phyloP scores from a whole-genome alignment of 2,329 filamentous ascomycete species.

The Madurella fahalii region DNA sequence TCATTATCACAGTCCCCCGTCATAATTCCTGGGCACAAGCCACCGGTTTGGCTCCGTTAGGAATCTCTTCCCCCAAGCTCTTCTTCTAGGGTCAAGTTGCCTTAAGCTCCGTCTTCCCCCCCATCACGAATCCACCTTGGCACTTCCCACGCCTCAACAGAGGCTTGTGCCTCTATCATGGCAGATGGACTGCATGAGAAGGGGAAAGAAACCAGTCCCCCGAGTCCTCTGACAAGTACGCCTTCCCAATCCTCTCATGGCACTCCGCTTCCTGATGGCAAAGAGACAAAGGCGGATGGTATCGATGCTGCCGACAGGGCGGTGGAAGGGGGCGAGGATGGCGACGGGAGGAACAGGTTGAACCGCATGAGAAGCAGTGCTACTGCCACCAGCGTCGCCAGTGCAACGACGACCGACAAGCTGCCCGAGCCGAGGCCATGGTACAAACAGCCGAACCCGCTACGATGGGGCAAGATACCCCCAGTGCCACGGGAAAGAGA shows the following conservation, averaged over 20 bases:
- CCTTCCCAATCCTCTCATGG: constrained; percentile 3
- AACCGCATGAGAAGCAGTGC: constrained; percentile 48
- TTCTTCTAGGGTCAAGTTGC: no score
- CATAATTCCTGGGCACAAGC: no score
- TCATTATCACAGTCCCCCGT: no score
- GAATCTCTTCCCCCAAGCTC: no score
- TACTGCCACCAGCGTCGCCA: constrained; percentile 49
- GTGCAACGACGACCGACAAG: constrained; percentile 37
- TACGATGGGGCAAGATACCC: constrained; percentile 56
- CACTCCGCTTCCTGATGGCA: not conserved
- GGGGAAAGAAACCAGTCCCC: not conserved
- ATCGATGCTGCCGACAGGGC: constrained; percentile 17
- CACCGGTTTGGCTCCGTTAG: no score
- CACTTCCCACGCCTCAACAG: not conserved
- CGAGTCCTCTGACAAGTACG: not conserved
- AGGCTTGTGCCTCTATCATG: constrained; percentile 6
- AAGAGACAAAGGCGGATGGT: constrained; percentile 3
- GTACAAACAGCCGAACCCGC: constrained; percentile 59
- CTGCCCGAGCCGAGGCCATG: constrained; percentile 51
- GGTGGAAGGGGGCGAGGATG: constrained; percentile 15
- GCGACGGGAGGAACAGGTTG: constrained; percentile 32
- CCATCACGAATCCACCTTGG: not conserved
- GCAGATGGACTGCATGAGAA: constrained; percentile 8
- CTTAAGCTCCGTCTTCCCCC: no score
- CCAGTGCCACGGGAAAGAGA: constrained; percentile 50